Evolutionary conservation across 2,329 filamentous ascomycete species (phyloP), one percentile per base, ranked within the genome.

Genomic region (Triangularia setosa): DNA sequence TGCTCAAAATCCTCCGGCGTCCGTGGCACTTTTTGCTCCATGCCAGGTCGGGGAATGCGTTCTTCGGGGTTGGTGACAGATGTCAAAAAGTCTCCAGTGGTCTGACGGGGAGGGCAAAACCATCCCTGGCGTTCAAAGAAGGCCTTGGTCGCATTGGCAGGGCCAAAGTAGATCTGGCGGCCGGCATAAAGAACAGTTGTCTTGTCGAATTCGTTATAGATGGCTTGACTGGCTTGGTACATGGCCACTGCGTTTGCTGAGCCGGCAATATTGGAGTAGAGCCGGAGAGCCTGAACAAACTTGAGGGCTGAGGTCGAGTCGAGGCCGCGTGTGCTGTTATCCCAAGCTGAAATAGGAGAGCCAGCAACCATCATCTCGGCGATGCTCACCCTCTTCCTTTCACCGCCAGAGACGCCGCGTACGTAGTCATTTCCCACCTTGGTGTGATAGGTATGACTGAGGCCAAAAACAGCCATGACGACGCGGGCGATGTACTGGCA

Each of bases 301-400:
- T 91, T 88, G 44, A 92, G 76, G 0, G 90, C 90, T 0, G 88
- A 92, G 7, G 87, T 87, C 0, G 88, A 87, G 74, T 93, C 91
- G 0, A 94, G 80, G 11, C 91, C 91, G 60, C 85, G 82, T 0
- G 90, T 93, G 24, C 83, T 62, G 56, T 71, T 70, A 55, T 71
- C 69, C 68, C 67, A 71, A 1, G 64, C 64, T 9, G 54, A 63
- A 28, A 71, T 60, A 11, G 67, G 67, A 1, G 63, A 64, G 1
- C 64, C 67, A 1, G 69, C 67, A 0, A 68, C 61, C 56, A 69
- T 66, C 64, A 86, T 91, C 75, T 95, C 91, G 1, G 90, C 90
- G 66, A 95, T 92, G 54, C 87, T 90, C 4, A 96, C 91, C 73
- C 92, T 87, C 78, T 95, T 93, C 63, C 88, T 81, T 74, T 91